Base-by-base conservation (phyloP, 176 grass and related monocot genomes). In the Oryza rufipogon region DNA sequence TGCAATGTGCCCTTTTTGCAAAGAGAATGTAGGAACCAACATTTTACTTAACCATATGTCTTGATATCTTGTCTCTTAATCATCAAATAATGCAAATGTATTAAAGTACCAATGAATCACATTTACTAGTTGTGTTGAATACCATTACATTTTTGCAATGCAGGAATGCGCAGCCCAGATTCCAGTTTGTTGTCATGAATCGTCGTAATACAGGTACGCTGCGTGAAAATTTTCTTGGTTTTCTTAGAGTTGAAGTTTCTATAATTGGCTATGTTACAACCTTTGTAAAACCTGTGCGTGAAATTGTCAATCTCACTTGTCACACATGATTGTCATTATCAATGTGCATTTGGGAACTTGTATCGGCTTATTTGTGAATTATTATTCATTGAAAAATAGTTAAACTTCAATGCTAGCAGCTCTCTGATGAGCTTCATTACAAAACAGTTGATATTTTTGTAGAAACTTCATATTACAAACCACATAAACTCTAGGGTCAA, bases 141-240 rank as follows among this genome's bases (percentile, higher is more conserved):
- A 14, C 44, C 16, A 20, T 74, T 67, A 10, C 22, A 16, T 46
- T 68, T 68, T 30, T 61, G 2, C 41, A 54, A 84, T 26, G 64
- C 80, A 92, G 90, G 90, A 92, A 81, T 67, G 14, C 84, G 46
- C 87, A 92, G 14, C 90, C 90, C 12, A 86, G 90, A 81, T 92
- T 92, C 72, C 90, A 92, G 23, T 92, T 92, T 68, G 71, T 92
- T 73, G 90, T 92, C 83, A 92, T 92, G 90, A 92, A 92, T 73
- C 90, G 90, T 11, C 80, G 87, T n/a, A 92, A 92, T 76, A 89
- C 90, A 71, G 90, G 90, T 92, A 75, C 1, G 68, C 66, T 19
- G 11, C 66, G 2, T 48, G 3, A 9, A 14, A 38, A 4, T 28
- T 76, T 82, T 28, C 34, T 20, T 0, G 12, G 2, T 58, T 58